Evolutionary conservation across 768 basidiomycete species (phyloP).

Genomic region (Asterophora lycoperdoides): DNA sequence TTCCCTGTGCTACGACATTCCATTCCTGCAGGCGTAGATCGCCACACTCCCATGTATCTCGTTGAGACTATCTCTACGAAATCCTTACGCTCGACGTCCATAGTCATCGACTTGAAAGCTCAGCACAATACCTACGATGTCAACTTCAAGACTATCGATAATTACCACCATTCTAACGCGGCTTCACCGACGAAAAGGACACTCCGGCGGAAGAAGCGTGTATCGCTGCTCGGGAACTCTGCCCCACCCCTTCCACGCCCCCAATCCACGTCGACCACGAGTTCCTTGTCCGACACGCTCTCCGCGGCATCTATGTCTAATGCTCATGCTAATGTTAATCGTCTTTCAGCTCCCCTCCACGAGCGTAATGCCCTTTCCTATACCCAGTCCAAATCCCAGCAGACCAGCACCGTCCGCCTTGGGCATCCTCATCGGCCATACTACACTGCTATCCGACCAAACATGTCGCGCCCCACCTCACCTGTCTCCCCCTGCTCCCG

Average conservation of each 20-base stretch:
- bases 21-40: constrained; percentile 11
- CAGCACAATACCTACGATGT: constrained; percentile 9
- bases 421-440: constrained; percentile 53
- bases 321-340: constrained; percentile 14
- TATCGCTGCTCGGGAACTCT: constrained; percentile 27
- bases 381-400: constrained; percentile 22
- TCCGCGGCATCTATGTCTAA: background rate
- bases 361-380: constrained; percentile 10
- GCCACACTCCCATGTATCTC: constrained; percentile 10
- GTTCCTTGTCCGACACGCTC: background rate
- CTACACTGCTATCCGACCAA: constrained; percentile 47
- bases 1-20: constrained; percentile 8
- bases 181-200: constrained; percentile 20
- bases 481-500: constrained; percentile 8
- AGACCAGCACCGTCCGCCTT: constrained; percentile 31
- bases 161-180: background rate
- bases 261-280: constrained; percentile 20
- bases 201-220: constrained; percentile 36
- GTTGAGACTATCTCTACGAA: constrained; percentile 17
- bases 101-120: constrained; percentile 16
- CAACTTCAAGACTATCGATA: background rate
- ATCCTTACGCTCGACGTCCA: constrained; percentile 16
- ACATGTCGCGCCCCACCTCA: constrained; percentile 14
- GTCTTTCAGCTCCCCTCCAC: background rate
- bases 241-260: constrained; percentile 22